These are phyloP conservation scores for Cutaneotrichosporon cavernicola DNA, from an alignment of 1,284 basidiomycete genomes.

Conservation along the genomic window DNA sequence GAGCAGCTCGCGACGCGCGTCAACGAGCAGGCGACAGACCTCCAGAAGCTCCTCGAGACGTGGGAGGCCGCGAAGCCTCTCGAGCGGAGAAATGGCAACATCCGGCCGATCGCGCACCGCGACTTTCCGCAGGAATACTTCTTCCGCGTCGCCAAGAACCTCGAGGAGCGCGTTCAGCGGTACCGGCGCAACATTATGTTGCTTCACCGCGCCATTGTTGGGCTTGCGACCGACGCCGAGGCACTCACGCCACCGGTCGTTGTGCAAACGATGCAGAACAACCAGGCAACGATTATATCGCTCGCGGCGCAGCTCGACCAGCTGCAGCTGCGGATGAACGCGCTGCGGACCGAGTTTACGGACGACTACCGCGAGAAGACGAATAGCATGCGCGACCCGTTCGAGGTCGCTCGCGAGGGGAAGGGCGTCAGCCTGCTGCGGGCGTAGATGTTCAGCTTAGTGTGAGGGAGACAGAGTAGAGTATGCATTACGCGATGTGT, in stretches of 20 bases:
- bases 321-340: conserved; percentile 39
- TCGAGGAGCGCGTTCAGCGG: conserved; percentile 41
- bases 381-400: conserved; percentile 46
- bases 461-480: background rate
- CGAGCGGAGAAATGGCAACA: conserved; percentile 37
- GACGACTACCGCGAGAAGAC: conserved; percentile 42
- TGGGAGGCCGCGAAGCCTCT: conserved; percentile 43
- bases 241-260: conserved; percentile 45
- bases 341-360: conserved; percentile 33
- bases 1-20: conserved; percentile 36
- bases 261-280: conserved; percentile 48
- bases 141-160: conserved; percentile 30
- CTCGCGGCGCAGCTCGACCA: conserved; percentile 45
- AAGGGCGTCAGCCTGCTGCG: conserved; percentile 30
- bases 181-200: conserved; percentile 47
- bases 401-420: conserved; percentile 48
- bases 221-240: conserved; percentile 35
- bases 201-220: conserved; percentile 39
- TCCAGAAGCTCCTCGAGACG: conserved; percentile 42
- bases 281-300: conserved; percentile 42
- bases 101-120: conserved; percentile 39
- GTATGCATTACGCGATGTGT: background rate
- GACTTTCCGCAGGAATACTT: conserved; percentile 50
- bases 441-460: conserved; percentile 1
- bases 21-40: conserved; percentile 37